Evolutionary conservation across 495 filamentous ascomycete genomes (phyloP), one percentile per base, ranked within the genome.

Genomic region (Podospora tetraspora): DNA sequence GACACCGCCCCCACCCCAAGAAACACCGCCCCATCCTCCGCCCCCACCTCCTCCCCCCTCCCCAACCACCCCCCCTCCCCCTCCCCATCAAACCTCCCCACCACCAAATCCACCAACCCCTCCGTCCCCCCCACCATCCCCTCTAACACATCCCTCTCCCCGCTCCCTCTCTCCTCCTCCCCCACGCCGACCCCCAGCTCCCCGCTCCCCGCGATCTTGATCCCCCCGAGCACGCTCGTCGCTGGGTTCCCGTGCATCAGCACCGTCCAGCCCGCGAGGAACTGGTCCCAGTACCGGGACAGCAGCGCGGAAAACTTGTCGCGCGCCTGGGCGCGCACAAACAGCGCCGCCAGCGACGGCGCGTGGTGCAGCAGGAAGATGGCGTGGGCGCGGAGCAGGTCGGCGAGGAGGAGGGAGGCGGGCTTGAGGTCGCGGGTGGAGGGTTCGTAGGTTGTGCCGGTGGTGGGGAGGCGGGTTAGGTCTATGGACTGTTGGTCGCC

Each of bases 181-280:
- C 94, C 95, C 13, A 97, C 93, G 1, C 96, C 96, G 19, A 97
- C 86, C 21, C 95, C 96, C 25, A 97, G 87, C 79, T 97, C 93
- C 7, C 94, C 95, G 52, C 92, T 91, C 27, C 90, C 92, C 19
- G 95, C 92, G 58, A 98, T 86, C 78, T 97, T 97, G 69, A 97
- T 87, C 3, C 92, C 92, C 25, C 89, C 88, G 71, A 91, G 92
- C 3, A 96, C 84, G 66, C 89, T 89, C 5, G 89, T 86, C 5
- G 89, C 88, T 3, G 95, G 95, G 68, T 95, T 97, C 22, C 94
- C 95, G 74, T 92, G 90, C 52, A 98, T 81, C 58, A 97, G 84
- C 21, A 97, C 88, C 68, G 96, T 91, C 95, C 95, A 99, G 10
- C 85, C 89, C 72, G 87, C 86, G 4, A 91, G 81, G 77, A 92